Conservation (phyloP, 2,329 filamentous ascomycete species). For the Xenoacremonium recifei region DNA sequence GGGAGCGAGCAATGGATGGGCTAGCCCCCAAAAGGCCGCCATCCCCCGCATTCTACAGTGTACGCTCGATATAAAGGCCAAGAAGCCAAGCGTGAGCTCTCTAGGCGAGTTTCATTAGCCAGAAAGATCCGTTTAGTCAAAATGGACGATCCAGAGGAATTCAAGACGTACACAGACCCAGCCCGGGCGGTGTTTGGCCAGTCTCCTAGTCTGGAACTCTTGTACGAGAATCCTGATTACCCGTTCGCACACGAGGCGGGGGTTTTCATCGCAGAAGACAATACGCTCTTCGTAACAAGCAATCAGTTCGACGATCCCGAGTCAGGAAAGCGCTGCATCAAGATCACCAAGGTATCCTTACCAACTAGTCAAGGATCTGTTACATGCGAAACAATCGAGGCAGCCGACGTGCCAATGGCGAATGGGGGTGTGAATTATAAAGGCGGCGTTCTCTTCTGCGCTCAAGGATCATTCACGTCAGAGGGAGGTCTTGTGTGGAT, state of each 20-base stretch:
- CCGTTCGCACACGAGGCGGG: constrained; percentile 51
- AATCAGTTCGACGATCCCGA: constrained; percentile 26
- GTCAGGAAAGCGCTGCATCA: constrained; percentile 23
- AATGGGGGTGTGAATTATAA: constrained; percentile 50
- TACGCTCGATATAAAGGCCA: too few species aligned
- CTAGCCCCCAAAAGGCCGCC: too few species aligned
- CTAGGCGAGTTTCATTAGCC: too few species aligned
- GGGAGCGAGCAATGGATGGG: too few species aligned
- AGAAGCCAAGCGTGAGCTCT: too few species aligned
- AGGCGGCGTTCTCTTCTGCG: constrained; percentile 39
- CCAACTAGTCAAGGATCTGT: constrained; percentile 8
- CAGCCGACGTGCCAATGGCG: constrained; percentile 38
- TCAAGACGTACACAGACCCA: constrained; percentile 12
- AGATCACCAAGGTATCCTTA: constrained; percentile 28
- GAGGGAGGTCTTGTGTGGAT: constrained; percentile 32
- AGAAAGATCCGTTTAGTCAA: too few species aligned
- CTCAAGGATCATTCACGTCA: constrained; percentile 32
- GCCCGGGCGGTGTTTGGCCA: constrained; percentile 31
- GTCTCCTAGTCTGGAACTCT: constrained; percentile 33
- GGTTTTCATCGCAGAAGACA: constrained; percentile 29
- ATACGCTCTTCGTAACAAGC: constrained; percentile 33
- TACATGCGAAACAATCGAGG: constrained; percentile 32
- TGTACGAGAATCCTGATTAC: constrained; percentile 37
- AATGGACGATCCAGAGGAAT: too few species aligned
- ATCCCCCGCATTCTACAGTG: too few species aligned